Percentiles rank a stretch among this genome's conserved stretches.
Conservation (phyloP, 805 yeast species). For the Saccharomycopsis guyanensis region DNA sequence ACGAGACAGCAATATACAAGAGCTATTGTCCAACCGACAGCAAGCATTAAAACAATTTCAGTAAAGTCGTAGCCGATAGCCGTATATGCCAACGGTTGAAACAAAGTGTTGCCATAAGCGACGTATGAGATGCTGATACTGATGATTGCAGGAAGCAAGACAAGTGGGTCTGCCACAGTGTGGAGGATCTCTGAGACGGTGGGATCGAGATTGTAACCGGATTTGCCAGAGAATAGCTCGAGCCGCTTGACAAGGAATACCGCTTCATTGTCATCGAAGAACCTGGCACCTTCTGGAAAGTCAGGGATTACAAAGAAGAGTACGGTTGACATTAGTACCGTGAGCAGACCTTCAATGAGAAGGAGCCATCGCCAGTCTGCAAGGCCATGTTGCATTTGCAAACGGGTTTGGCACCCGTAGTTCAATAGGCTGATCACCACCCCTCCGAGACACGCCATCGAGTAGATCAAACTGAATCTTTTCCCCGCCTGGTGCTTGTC, state of each 20-base stretch:
- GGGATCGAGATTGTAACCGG: slow-evolving; percentile 42
- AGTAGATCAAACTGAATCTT: slow-evolving; percentile 57
- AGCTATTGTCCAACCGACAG: slow-evolving; percentile 30
- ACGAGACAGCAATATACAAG: slow-evolving; percentile 24
- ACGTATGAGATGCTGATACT: slow-evolving; percentile 63
- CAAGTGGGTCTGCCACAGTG: slow-evolving; percentile 51
- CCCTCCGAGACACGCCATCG: slow-evolving; percentile 68
- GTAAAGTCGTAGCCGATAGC: slow-evolving; percentile 1
- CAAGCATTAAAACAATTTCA: slow-evolving; percentile 3
- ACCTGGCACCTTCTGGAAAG: slow-evolving; percentile 39
- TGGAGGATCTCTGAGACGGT: slow-evolving; percentile 37
- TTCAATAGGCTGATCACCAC: slow-evolving; percentile 72
- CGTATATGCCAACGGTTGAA: slow-evolving; percentile 56
- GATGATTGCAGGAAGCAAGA: slow-evolving; percentile 49
- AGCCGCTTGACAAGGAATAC: slow-evolving; percentile 21
- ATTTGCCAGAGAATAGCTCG: slow-evolving; percentile 24
- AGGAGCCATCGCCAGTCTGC: neutral
- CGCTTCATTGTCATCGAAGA: slow-evolving; percentile 38
- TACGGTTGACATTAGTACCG: neutral
- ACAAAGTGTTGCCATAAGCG: slow-evolving; percentile 68
- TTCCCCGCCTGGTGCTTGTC: slow-evolving; percentile 57
- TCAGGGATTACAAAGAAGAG: slow-evolving; percentile 36
- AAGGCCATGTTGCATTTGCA: slow-evolving; percentile 34
- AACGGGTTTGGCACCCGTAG: slow-evolving; percentile 42
- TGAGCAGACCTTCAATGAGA: neutral